phyloP scores from a whole-genome alignment of 306 rosid species.

The Pterocarpus santalinus region DNA sequence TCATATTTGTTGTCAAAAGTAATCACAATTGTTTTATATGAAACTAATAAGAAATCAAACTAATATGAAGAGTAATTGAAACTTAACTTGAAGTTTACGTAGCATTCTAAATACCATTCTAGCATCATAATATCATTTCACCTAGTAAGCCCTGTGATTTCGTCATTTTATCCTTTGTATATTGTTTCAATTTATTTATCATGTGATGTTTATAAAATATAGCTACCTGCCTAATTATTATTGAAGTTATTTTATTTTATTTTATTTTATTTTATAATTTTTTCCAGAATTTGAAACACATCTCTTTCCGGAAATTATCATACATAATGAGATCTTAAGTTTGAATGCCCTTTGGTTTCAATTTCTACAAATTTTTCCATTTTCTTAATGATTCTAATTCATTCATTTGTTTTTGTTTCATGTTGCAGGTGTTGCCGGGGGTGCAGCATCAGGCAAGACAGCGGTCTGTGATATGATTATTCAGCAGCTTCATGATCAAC shows the following conservation, averaged over 20 bases:
- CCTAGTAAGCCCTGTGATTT: neutral
- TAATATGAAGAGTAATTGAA: neutral
- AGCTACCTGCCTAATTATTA: too few species aligned
- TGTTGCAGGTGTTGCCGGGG: conserved; percentile 94
- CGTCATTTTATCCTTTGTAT: neutral
- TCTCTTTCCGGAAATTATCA: neutral
- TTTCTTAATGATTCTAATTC: conserved; percentile 30
- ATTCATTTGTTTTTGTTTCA: conserved; percentile 15
- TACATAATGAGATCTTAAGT: conserved; percentile 1
- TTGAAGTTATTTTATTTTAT: too few species aligned
- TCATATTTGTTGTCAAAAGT: neutral
- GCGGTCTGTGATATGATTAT: conserved; percentile 97
- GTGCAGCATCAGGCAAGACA: conserved; percentile 98
- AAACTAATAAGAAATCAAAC: neutral
- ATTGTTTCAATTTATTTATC: conserved; percentile 23
- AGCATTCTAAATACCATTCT: conserved; percentile 4
- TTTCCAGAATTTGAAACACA: too few species aligned
- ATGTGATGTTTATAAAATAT: conserved; percentile 3
- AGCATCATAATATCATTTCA: neutral
- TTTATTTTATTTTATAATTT: too few species aligned
- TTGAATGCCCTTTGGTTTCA: conserved; percentile 1
- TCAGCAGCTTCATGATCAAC: conserved; percentile 99
- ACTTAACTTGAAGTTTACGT: conserved; percentile 14
- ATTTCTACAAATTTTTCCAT: neutral
- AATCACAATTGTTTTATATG: conserved; percentile 9